Percentiles rank a stretch among this genome's conserved stretches.
Evolutionary conservation across 2,329 filamentous ascomycete species (phyloP).

Genomic region (Fusarium agapanthi): DNA sequence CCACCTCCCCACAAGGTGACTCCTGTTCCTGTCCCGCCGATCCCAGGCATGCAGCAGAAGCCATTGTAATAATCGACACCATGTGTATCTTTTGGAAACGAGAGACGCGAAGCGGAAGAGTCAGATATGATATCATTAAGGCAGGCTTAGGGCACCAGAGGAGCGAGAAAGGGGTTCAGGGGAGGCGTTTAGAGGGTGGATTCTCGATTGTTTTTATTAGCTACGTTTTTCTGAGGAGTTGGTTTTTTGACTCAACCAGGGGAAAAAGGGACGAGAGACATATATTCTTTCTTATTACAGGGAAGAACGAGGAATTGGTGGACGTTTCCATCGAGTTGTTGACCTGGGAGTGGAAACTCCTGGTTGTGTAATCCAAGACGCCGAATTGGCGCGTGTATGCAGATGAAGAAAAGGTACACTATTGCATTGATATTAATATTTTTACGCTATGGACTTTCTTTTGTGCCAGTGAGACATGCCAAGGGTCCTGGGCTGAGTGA

Average conservation of each 20-base stretch:
- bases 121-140: not conserved
- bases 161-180: conserved; percentile 16
- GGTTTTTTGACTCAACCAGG: conserved; percentile 24
- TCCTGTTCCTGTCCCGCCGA: conserved; percentile 54
- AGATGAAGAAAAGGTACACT: conserved; percentile 24
- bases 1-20: conserved; percentile 54
- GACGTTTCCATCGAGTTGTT: conserved; percentile 5
- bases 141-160: not conserved
- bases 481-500: not conserved
- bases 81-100: conserved; percentile 14
- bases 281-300: conserved; percentile 12
- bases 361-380: conserved; percentile 32
- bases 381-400: conserved; percentile 32
- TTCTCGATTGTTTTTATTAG: conserved; percentile 35
- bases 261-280: conserved; percentile 25
- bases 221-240: conserved; percentile 29
- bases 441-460: not conserved
- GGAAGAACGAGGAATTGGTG: conserved; percentile 8
- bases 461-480: not conserved
- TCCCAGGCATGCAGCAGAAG: conserved; percentile 50
- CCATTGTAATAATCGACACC: conserved; percentile 31
- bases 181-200: conserved; percentile 41
- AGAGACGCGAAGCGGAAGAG: conserved; percentile 3
- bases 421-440: conserved; percentile 9
- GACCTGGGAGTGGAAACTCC: conserved; percentile 18